These are phyloP conservation scores for Ceratobasidium sp. DNA, from an alignment of 1,284 basidiomycete species.

Conservation along the genomic window DNA sequence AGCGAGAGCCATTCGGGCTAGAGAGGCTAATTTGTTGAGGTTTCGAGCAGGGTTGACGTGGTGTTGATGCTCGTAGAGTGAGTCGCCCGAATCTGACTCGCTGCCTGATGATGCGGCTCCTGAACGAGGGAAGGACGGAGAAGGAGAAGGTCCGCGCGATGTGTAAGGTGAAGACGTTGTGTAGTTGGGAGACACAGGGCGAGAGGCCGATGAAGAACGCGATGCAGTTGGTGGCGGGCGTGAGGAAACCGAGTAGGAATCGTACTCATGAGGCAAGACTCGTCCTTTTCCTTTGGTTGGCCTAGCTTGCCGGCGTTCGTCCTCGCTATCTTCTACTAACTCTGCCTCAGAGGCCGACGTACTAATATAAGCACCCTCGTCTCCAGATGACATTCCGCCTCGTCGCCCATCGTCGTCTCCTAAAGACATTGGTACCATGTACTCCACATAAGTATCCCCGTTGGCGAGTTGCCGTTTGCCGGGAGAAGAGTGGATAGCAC, in stretches of 20 bases:
- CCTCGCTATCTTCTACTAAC: background rate
- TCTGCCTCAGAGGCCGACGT: slow-evolving; percentile 24
- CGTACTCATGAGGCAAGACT: background rate
- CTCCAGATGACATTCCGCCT: slow-evolving; percentile 33
- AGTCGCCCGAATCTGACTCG: slow-evolving; percentile 26
- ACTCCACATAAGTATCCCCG: slow-evolving; percentile 39
- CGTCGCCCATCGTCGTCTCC: slow-evolving; percentile 14
- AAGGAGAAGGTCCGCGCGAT: slow-evolving; percentile 39
- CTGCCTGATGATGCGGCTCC: slow-evolving; percentile 18
- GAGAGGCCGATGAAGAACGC: slow-evolving; percentile 29
- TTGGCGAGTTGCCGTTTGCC: slow-evolving; percentile 23
- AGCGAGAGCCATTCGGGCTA: slow-evolving; percentile 37
- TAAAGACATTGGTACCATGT: slow-evolving; percentile 35
- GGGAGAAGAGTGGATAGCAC: slow-evolving; percentile 20
- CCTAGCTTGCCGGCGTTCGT: background rate
- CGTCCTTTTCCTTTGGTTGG: slow-evolving; percentile 12
- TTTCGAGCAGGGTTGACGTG: slow-evolving; percentile 28
- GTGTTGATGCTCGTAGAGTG: slow-evolving; percentile 38
- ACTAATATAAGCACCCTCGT: slow-evolving; percentile 41
- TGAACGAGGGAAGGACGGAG: slow-evolving; percentile 27
- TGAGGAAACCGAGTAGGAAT: slow-evolving; percentile 4
- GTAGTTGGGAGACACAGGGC: slow-evolving; percentile 10
- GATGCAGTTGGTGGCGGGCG: slow-evolving; percentile 6
- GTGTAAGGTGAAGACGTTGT: slow-evolving; percentile 30
- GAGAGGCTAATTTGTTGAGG: slow-evolving; percentile 31